phyloP scores from a whole-genome alignment of 371 early-diverging fungal species.

The Mortierella sp. region DNA sequence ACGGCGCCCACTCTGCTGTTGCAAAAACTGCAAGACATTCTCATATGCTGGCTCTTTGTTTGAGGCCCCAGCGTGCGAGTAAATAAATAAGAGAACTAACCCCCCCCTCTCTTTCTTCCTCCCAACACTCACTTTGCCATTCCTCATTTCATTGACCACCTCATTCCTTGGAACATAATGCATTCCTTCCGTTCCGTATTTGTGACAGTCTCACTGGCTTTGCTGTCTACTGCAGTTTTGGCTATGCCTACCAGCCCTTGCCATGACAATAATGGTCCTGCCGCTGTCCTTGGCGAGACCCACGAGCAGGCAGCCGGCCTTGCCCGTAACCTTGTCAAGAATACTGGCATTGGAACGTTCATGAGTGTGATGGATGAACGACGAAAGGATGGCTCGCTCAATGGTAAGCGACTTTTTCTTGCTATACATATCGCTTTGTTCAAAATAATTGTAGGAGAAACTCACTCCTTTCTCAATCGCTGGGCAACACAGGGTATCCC shows the following conservation, averaged over 20 bases:
- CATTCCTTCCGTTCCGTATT: conserved; percentile 22
- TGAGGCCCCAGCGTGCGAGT: neutral
- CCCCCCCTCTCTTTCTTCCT: neutral
- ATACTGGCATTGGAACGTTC: conserved; percentile 54
- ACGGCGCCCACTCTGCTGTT: neutral
- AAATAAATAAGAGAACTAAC: neutral
- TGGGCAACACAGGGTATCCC: conserved; percentile 58
- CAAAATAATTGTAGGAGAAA: neutral
- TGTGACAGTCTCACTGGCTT: conserved; percentile 28
- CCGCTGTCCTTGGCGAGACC: conserved; percentile 31
- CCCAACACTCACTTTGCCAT: neutral
- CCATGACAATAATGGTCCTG: conserved; percentile 3
- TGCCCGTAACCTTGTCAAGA: conserved; percentile 41
- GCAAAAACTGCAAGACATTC: no score
- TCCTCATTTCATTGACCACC: neutral
- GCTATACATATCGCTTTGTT: neutral
- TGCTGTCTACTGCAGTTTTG: conserved; percentile 21
- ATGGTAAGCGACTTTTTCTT: conserved; percentile 21
- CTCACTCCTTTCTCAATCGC: neutral
- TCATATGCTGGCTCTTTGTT: no score
- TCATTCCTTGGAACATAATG: conserved; percentile 17
- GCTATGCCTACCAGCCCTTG: conserved; percentile 30
- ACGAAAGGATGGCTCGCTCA: conserved; percentile 20
- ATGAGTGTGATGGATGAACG: conserved; percentile 50
- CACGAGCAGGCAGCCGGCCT: conserved; percentile 49